Percentiles rank a stretch among this genome's conserved stretches.
Evolutionary conservation across 2,329 filamentous ascomycete species (phyloP).

Genomic region (Periconia digitata): DNA sequence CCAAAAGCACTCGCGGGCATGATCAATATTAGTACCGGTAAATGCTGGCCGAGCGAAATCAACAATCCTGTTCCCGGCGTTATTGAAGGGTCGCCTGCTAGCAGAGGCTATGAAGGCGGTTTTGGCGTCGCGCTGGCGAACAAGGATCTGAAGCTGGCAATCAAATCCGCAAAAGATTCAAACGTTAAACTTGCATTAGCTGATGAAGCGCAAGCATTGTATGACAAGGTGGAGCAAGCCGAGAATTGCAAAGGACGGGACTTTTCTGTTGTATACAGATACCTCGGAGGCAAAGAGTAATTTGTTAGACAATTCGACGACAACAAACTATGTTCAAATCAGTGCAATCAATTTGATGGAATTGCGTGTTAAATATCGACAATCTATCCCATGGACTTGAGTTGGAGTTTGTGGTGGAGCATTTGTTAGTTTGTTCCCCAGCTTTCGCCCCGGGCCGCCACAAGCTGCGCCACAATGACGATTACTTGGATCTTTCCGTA

Average conservation of each 20-base stretch:
- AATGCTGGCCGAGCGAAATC: conserved; percentile 91
- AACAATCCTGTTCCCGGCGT: conserved; percentile 95
- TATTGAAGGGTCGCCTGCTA: conserved; percentile 72
- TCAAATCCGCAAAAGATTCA: conserved; percentile 49
- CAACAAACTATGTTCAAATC: background rate
- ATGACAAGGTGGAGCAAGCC: conserved; percentile 47
- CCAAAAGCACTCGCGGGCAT: conserved; percentile 73
- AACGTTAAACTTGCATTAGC: conserved; percentile 50
- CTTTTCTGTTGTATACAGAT: conserved; percentile 55
- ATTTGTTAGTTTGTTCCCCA: too few species aligned
- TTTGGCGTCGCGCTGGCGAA: conserved; percentile 54
- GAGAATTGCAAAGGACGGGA: conserved; percentile 52
- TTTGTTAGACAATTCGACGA: background rate
- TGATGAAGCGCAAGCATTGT: conserved; percentile 48
- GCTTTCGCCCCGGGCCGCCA: background rate
- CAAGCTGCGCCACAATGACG: background rate
- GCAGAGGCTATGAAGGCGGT: conserved; percentile 64
- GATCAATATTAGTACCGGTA: conserved; percentile 92
- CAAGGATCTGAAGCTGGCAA: conserved; percentile 53
- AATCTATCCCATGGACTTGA: too few species aligned
- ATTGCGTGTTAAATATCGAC: too few species aligned
- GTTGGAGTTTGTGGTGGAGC: too few species aligned
- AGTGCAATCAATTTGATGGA: too few species aligned
- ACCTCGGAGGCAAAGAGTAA: conserved; percentile 51
- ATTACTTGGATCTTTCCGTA: too few species aligned